phyloP scores from a whole-genome alignment of 257 asterid genomes.

The Nicotiana attenuata region DNA sequence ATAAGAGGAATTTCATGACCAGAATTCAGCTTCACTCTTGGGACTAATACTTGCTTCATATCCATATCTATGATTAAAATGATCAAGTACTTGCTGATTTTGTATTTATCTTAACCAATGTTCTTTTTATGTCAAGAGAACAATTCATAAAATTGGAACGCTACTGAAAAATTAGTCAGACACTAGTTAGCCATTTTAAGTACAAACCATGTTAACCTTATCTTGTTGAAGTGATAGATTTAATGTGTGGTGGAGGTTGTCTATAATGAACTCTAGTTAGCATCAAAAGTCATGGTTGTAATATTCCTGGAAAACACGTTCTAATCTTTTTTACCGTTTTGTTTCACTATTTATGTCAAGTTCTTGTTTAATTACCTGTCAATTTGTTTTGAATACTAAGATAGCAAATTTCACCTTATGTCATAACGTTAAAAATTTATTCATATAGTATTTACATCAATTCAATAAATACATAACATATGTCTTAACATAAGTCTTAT shows the following conservation, averaged over 20 bases:
- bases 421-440: too few species aligned
- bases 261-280: not conserved
- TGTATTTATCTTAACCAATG: too few species aligned
- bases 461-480: too few species aligned
- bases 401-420: too few species aligned
- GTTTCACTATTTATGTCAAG: not conserved
- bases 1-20: slow-evolving; percentile 7
- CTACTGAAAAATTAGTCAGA: not conserved
- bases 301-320: not conserved
- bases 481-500: too few species aligned
- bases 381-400: too few species aligned
- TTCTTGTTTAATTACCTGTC: not conserved
- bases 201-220: not conserved
- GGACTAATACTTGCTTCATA: slow-evolving; percentile 1
- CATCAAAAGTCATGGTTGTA: not conserved
- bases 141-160: not conserved
- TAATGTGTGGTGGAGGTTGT: not conserved
- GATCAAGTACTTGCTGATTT: not conserved
- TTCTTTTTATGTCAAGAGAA: too few species aligned
- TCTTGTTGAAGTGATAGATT: not conserved
- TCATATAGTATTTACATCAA: too few species aligned
- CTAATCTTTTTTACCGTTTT: not conserved
- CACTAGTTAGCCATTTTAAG: too few species aligned
- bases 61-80: not conserved
- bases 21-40: not conserved